Conservation (phyloP, 129 eudicot species). For the Gnaphalium uliginosum region DNA sequence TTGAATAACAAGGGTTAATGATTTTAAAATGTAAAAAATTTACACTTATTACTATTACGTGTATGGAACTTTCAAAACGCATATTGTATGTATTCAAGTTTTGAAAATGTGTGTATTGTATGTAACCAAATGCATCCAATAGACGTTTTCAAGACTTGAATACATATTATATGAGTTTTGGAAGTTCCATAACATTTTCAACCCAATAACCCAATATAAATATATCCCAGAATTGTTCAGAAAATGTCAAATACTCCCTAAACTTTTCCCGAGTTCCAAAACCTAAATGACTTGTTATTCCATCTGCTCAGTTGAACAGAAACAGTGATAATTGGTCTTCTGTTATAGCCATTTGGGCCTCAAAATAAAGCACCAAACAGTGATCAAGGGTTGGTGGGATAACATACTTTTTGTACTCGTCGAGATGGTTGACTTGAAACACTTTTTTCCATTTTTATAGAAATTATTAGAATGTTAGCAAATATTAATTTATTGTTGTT, state of each 20-base stretch:
- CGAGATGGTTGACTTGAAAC: neutral
- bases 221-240: neutral
- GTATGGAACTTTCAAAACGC: too few relatives aligned
- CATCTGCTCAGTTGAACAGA: conserved; percentile 1
- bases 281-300: neutral
- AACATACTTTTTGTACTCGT: neutral
- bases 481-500: too few relatives aligned
- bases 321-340: neutral
- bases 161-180: too few relatives aligned
- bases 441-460: neutral
- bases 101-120: too few relatives aligned
- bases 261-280: neutral
- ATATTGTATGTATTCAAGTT: too few relatives aligned
- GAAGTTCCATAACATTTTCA: too few relatives aligned
- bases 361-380: conserved; percentile 9
- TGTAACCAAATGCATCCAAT: too few relatives aligned
- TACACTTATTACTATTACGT: too few relatives aligned
- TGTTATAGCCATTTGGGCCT: neutral
- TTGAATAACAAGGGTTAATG: neutral
- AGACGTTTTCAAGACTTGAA: too few relatives aligned
- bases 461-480: neutral
- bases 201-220: too few relatives aligned
- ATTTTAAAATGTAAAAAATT: too few relatives aligned
- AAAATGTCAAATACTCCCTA: conserved; percentile 7
- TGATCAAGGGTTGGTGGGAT: neutral